Percentiles rank a stretch among this genome's conserved stretches.
phyloP scores from a whole-genome alignment of 2,329 filamentous ascomycete species.

The Sordariomycetes sp. region DNA sequence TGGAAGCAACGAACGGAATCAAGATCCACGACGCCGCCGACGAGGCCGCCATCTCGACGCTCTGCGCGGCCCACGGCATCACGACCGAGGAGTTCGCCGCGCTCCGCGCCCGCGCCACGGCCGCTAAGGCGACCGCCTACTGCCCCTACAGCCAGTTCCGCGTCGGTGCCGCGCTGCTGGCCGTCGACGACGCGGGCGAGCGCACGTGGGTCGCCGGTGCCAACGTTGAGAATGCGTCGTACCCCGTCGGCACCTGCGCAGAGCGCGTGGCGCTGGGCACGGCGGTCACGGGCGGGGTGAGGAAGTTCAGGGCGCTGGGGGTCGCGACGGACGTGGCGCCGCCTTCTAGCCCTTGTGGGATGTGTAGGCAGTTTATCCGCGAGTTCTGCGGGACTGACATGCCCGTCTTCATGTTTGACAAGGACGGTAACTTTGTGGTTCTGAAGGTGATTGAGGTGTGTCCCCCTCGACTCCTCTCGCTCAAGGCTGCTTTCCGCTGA shows the following conservation, averaged over 20 bases:
- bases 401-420: constrained; percentile 89
- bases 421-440: constrained; percentile 58
- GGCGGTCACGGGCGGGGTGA: constrained; percentile 51
- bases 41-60: constrained; percentile 12
- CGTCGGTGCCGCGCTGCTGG: constrained; percentile 71
- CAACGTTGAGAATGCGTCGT: constrained; percentile 87
- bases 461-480: background rate
- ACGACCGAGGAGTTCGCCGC: constrained; percentile 48
- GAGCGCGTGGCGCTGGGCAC: constrained; percentile 81
- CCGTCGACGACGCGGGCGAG: constrained; percentile 14
- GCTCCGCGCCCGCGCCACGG: constrained; percentile 48
- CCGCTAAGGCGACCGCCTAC: constrained; percentile 69
- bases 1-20: background rate
- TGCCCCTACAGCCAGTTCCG: constrained; percentile 90
- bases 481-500: background rate
- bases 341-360: constrained; percentile 72
- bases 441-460: constrained; percentile 53
- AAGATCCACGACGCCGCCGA: constrained; percentile 12
- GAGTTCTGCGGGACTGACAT: constrained; percentile 58
- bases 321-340: constrained; percentile 69
- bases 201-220: constrained; percentile 53
- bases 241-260: constrained; percentile 90
- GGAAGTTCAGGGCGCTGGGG: constrained; percentile 61
- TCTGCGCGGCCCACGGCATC: constrained; percentile 28
- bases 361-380: constrained; percentile 87